phyloP scores from a whole-genome alignment of 441 rosid species.

The Flueggea neowawraea region DNA sequence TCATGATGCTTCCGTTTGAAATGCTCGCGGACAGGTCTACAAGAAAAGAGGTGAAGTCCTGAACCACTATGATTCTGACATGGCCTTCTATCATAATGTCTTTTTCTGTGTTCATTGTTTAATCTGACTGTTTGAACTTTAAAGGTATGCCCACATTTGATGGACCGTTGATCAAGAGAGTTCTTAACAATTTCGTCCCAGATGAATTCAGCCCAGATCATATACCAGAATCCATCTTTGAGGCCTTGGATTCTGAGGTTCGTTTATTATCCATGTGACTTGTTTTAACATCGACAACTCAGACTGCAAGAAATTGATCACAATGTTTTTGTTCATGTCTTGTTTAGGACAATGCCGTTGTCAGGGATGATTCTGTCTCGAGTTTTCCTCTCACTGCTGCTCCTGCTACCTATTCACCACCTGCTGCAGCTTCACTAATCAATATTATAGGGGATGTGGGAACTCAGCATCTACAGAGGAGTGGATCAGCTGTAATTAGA shows the following conservation, averaged over 20 bases:
- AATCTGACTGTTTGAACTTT: conserved; percentile 5
- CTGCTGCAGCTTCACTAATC: conserved; percentile 56
- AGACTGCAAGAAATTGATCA: not conserved
- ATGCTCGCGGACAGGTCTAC: conserved; percentile 68
- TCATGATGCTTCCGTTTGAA: conserved; percentile 99
- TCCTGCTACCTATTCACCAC: conserved; percentile 64
- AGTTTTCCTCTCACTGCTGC: conserved; percentile 61
- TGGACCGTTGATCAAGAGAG: conserved; percentile 56
- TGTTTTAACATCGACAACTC: not conserved
- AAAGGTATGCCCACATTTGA: conserved; percentile 84
- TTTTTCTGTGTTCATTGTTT: not conserved
- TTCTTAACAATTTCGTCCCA: conserved; percentile 72
- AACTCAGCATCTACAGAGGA: conserved; percentile 42
- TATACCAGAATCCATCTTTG: not conserved
- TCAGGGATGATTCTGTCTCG: conserved; percentile 37
- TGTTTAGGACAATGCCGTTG: conserved; percentile 42
- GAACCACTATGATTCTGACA: not conserved
- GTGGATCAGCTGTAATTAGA: conserved; percentile 58
- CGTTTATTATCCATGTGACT: not conserved
- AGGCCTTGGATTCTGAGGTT: not conserved
- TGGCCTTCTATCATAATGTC: not conserved
- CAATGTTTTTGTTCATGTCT: conserved; percentile 1
- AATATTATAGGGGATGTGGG: conserved; percentile 45
- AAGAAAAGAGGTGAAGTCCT: conserved; percentile 67
- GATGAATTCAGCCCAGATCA: conserved; percentile 75